Evolutionary conservation across 371 early-diverging fungal genomes (phyloP), one percentile per base, ranked within the genome.

Genomic region (Phascolomyces articulosus): DNA sequence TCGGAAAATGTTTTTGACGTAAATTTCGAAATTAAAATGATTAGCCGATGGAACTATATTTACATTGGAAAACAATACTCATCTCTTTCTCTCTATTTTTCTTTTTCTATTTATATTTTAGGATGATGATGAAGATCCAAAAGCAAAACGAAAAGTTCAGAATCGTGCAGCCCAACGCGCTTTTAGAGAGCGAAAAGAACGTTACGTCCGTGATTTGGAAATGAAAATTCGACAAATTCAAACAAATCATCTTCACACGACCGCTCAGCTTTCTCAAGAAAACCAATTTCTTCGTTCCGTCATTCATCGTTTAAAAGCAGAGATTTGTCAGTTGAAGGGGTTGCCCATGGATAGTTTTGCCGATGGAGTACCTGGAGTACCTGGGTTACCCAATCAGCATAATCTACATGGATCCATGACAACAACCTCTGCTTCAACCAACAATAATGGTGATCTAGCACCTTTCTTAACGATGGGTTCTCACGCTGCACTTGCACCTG

Each of bases 121-220:
- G 26, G 54, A 63, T 34, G 67, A 66, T 40, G 82, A 82, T 51
- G 75, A 73, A 47, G 82, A 82, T 57, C 72, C 75, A 1, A 82
- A 74, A 58, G 64, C 77, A 54, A 91, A 91, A 69, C 85, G 92
- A 48, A 88, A 89, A 18, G 91, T 88, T 7, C 91, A 92, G 68
- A 92, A 92, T 58, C 75, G 92, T 21, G 91, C 89, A 4, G 92
- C 92, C 2, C 92, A 91, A 73, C 73, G 91, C 28, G 92, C 92
- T 0, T 91, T 91, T 64, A 74, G 92, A 44, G 90, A 92, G 64
- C 85, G 92, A 66, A 88, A 88, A 66, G 90, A 91, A 49, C 80
- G 84, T 56, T 87, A 91, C 68, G 85, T 91, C 27, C 82, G 85
- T 68, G 80, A 85, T 20, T 74, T 92, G 0, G 91, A 92, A 62